phyloP scores from a whole-genome alignment of 352 stramenopile species.

The Albugo laibachii region DNA sequence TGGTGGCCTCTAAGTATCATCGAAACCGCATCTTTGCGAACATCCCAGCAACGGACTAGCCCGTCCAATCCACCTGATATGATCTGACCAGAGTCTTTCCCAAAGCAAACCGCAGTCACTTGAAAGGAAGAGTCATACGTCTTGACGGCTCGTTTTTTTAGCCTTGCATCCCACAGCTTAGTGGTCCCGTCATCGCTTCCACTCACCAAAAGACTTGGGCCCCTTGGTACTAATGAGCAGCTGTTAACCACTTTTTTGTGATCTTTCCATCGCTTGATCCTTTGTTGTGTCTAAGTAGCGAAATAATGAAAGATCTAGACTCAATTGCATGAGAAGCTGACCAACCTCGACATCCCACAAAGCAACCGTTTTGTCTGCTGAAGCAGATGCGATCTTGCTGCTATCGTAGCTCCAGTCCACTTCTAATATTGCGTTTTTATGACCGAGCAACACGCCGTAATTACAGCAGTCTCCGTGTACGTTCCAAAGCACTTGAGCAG shows the following conservation, averaged over 20 bases:
- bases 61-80: constrained; percentile 88
- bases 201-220: constrained; percentile 64
- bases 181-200: constrained; percentile 82
- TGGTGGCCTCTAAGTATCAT: constrained; percentile 77
- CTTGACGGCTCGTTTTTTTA: constrained; percentile 48
- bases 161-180: constrained; percentile 82
- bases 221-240: constrained; percentile 70
- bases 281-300: constrained; percentile 1
- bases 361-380: constrained; percentile 85
- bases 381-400: constrained; percentile 72
- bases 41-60: constrained; percentile 75
- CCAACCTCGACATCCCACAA: constrained; percentile 53
- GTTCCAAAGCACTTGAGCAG: constrained; percentile 71
- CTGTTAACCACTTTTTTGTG: constrained; percentile 84
- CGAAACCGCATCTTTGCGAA: constrained; percentile 66
- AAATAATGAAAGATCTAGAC: constrained; percentile 12
- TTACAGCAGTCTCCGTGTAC: constrained; percentile 83
- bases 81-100: constrained; percentile 66
- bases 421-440: constrained; percentile 93
- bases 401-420: constrained; percentile 84
- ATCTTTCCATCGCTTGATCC: constrained; percentile 70
- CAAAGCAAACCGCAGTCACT: constrained; percentile 81
- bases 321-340: not conserved
- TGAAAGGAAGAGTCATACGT: constrained; percentile 78
- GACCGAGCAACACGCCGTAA: constrained; percentile 83